These are phyloP conservation scores for Wolfiporia cocos DNA, from an alignment of 1,284 basidiomycete genomes.

Conservation along the genomic window DNA sequence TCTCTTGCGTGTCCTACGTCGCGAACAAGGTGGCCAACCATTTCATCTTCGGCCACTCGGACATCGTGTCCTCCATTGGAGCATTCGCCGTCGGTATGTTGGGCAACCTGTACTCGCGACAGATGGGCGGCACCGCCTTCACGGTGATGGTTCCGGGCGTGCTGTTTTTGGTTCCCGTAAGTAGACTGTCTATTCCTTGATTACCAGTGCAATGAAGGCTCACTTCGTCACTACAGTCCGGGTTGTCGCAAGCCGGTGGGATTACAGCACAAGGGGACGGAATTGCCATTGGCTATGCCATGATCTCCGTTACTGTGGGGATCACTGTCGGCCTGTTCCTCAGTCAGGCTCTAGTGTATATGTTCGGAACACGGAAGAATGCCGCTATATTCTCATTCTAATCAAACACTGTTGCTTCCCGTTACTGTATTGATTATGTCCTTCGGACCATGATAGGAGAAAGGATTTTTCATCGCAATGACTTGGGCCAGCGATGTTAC, in stretches of 20 bases:
- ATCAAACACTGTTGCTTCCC: no score
- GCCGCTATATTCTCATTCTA: slow-evolving; percentile 81
- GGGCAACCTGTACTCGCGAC: slow-evolving; percentile 80
- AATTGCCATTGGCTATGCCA: slow-evolving; percentile 72
- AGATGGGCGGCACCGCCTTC: slow-evolving; percentile 84
- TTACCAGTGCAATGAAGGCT: not conserved
- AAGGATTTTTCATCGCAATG: no score
- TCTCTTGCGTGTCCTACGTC: slow-evolving; percentile 75
- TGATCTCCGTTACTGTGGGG: slow-evolving; percentile 86
- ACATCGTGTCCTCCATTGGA: slow-evolving; percentile 79
- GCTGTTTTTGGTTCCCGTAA: slow-evolving; percentile 75
- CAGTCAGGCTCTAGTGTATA: slow-evolving; percentile 81
- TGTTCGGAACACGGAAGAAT: slow-evolving; percentile 80
- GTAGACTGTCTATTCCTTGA: slow-evolving; percentile 23
- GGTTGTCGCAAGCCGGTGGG: slow-evolving; percentile 81
- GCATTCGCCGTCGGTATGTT: slow-evolving; percentile 81
- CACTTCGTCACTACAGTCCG: slow-evolving; percentile 54
- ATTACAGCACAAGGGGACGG: slow-evolving; percentile 58
- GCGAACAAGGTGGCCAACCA: slow-evolving; percentile 78
- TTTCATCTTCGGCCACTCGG: slow-evolving; percentile 81
- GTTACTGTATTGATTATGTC: no score
- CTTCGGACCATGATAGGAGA: no score
- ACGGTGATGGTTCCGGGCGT: slow-evolving; percentile 88
- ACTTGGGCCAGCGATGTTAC: no score
- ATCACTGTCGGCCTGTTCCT: slow-evolving; percentile 87